Base-by-base conservation (phyloP, 345 rosid species). In the Aquilaria yunnanensis region DNA sequence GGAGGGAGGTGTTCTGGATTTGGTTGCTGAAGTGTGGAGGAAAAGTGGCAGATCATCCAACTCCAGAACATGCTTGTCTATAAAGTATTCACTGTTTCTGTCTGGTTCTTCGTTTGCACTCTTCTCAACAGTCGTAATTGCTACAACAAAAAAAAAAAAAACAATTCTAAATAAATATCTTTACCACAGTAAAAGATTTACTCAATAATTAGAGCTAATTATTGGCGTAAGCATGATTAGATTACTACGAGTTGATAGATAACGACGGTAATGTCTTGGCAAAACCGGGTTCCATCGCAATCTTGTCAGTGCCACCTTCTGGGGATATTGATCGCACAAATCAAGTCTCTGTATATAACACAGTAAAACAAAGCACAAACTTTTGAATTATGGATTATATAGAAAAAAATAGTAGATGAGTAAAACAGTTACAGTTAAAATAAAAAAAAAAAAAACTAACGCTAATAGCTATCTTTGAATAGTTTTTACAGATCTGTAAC, bases 181-280 rank as follows among this genome's bases (percentile, higher is more conserved):
- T 47, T 16, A 31, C 23, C 23, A 16, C 23, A 16, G 23, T 16
- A 16, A 16, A 0, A 14, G 29, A 65, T n/a, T 23, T 4, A 37
- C 5, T 2, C 32, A 10, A 62, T 32, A 37, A 9, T 16, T 14
- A 37, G 34, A 51, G 34, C 16, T 10, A 60, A 57, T 43, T 52
- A 59, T 16, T 52, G 43, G 23, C 11, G 33, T 4, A 32, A 47
- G 48, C 49, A 50, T 32, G 32, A 50, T 1, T 14, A 51, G 41
- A 33, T 12, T 32, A 30, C 54, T 69, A 81, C 85, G 65, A 10
- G 82, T 62, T n/a, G 80, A 70, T 57, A 85, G 67, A 68, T 79
- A 83, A 30, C 87, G 82, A 45, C 74, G 70, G 63, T 78, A 79
- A 58, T 75, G 66, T 51, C 63, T 74, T 1, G 89, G 84, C 61